Evolutionary conservation across 2,329 filamentous ascomycete species (phyloP), one percentile per base, ranked within the genome.

Genomic region (Fusarium sp.): DNA sequence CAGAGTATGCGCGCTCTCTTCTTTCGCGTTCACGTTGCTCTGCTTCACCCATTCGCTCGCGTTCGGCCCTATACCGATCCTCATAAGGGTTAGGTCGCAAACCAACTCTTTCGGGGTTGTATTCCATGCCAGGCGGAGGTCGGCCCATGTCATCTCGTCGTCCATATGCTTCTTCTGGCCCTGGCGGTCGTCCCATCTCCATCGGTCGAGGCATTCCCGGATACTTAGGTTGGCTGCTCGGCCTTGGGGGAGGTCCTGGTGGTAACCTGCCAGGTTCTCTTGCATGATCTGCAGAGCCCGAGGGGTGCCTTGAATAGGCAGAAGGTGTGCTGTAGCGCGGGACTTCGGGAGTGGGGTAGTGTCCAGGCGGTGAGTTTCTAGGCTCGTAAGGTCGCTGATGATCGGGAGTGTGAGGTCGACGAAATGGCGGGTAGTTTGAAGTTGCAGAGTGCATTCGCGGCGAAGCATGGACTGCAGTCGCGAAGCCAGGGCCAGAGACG

Each of bases 351-450:
- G 89, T 90, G 6, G 89, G 84, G 72, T 88, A 89, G 44, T 84
- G 80, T 61, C 83, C 83, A 74, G 87, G 83, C 11, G 87, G 87
- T 20, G 88, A 89, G 30, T 82, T 83, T 77, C 87, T 83, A 44
- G 82, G 83, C 70, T 85, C 85, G 82, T 90, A 89, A 63, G 84
- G 83, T 76, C 89, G 87, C 53, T 87, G 85, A 69, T 91, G 90
- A 50, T 94, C 92, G n/a, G 93, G 93, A 0, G 92, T 94, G 66
- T 93, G 90, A 6, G 92, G 92, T 69, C 92, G 87, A 70, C 91
- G 87, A 80, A 89, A 92, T 10, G 88, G 86, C 58, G 84, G 84
- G 69, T 92, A 92, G 24, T 93, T 91, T 69, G 89, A 82, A 1
- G 87, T 84, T 6, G 87, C 82, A 32, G 86, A 85, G 65, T 86